A percentile compares a stretch with the other conserved stretches of the same genome.
These are phyloP conservation scores for Hydnomerulius pinastri DNA, from an alignment of 768 basidiomycete genomes.

Conservation along the genomic window DNA sequence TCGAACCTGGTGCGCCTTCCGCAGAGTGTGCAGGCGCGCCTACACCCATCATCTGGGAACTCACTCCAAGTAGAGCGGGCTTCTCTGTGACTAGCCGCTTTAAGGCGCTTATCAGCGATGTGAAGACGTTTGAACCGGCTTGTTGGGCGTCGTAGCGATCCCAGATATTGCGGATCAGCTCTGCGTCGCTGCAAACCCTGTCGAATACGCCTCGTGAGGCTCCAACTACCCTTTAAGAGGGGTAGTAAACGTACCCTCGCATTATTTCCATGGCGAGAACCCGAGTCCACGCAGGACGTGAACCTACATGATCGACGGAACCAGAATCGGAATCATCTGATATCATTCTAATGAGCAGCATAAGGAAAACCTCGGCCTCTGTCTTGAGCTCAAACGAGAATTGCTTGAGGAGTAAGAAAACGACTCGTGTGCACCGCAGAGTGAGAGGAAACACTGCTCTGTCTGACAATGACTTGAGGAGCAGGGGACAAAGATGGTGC, in stretches of 20 bases:
- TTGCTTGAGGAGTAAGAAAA: constrained; percentile 91
- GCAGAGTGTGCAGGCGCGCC: constrained; percentile 49
- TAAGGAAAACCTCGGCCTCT: constrained; percentile 86
- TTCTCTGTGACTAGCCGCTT: constrained; percentile 89
- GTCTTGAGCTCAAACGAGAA: constrained; percentile 80
- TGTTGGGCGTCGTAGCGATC: constrained; percentile 68
- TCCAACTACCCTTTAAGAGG: not conserved
- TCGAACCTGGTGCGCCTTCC: constrained; percentile 20
- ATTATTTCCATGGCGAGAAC: constrained; percentile 93
- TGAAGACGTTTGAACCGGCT: constrained; percentile 70
- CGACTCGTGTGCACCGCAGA: constrained; percentile 88
- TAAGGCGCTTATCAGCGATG: constrained; percentile 76
- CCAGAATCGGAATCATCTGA: constrained; percentile 49
- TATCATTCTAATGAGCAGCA: constrained; percentile 65
- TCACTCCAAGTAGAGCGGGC: constrained; percentile 78
- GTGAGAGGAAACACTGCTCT: constrained; percentile 83
- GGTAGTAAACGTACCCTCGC: constrained; percentile 58
- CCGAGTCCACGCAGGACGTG: constrained; percentile 80
- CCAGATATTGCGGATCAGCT: constrained; percentile 80
- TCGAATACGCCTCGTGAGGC: constrained; percentile 4
- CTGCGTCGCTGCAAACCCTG: constrained; percentile 78
- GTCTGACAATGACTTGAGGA: constrained; percentile 85
- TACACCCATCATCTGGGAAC: constrained; percentile 79
- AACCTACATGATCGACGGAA: constrained; percentile 25
- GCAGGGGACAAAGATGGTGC: constrained; percentile 86